Base-by-base conservation (phyloP, 495 filamentous ascomycete genomes). In the Aspergillus diversus region DNA sequence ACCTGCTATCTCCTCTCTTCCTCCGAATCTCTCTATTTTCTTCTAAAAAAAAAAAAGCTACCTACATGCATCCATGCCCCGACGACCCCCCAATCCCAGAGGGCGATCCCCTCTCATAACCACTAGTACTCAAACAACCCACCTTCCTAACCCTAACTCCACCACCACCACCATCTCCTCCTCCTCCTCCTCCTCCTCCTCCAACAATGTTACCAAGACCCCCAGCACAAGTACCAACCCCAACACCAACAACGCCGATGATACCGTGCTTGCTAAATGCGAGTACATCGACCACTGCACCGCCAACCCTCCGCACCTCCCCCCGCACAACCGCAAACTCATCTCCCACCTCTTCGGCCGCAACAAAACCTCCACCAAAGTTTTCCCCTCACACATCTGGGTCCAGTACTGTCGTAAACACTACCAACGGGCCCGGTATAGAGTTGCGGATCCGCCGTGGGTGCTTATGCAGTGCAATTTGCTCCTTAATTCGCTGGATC, bases 331-430 rank as follows among this genome's bases (percentile, higher is more conserved):
- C n/a, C 85, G 92, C 37, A 96, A 97, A 70, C 83, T 89, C 7
- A 86, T 96, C 34, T 92, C 90, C 0, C 90, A 97, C 64, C 81
- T 93, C 61, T 95, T 96, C 68, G 92, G 92, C n/a, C 84, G 92
- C 12, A 96, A 97, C 80, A 96, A 97, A 74, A 75, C 77, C 1
- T 85, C 83, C 46, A 96, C 92, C 0, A 83, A 87, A 15, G 73
- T 76, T 5, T 88, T 97, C 47, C 90, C 90, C 0, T 64, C 79
- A 0, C 59, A 81, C 0, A 78, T 90, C 15, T 94, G 89, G 90
- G 81, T 89, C 0, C 81, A 87, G 51, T 87, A 83, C 67, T 96
- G 93, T 69, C 84, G 92, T 1, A 95, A 93, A 68, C 90, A 94
- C 67, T 97, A 96, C 73, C 92, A 97, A 73, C 87, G 90, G 0